phyloP scores from a whole-genome alignment of 225 moss, liverwort and hornwort genomes.

The Pleurozium schreberi region DNA sequence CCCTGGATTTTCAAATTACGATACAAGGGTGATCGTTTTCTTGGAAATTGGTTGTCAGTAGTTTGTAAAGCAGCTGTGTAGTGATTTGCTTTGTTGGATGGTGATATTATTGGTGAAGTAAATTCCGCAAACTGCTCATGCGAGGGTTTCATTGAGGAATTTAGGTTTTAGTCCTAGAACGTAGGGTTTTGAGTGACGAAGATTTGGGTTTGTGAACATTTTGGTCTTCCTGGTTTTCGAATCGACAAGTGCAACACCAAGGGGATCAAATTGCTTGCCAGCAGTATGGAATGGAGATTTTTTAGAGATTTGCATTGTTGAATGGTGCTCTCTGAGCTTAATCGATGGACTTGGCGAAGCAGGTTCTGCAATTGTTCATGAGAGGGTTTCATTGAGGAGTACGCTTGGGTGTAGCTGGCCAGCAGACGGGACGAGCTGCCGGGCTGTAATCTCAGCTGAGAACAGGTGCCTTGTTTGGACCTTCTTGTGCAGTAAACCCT shows the following conservation, averaged over 20 bases:
- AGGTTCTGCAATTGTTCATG: neutral
- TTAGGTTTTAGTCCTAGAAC: neutral
- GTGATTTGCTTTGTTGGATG: neutral
- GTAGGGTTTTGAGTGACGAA: neutral
- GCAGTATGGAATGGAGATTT: neutral
- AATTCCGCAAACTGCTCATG: neutral
- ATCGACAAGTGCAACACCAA: neutral
- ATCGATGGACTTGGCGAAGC: neutral
- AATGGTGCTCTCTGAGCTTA: neutral
- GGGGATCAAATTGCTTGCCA: neutral
- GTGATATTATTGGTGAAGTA: neutral
- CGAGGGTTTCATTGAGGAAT: neutral
- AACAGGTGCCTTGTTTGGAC: neutral
- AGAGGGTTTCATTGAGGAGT: neutral
- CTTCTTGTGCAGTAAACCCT: neutral
- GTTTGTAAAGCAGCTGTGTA: neutral
- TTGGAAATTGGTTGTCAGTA: neutral
- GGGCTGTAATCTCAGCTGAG: slow-evolving; percentile 1
- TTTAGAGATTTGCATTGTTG: neutral
- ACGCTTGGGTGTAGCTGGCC: neutral
- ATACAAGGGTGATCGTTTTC: neutral
- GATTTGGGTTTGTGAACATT: neutral
- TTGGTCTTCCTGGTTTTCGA: neutral
- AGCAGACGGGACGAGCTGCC: neutral
- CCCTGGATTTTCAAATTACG: neutral